A percentile compares a stretch with the other conserved stretches of the same genome.
Evolutionary conservation across 2,329 filamentous ascomycete genomes (phyloP).

Genomic region (Diplodia mutila): DNA sequence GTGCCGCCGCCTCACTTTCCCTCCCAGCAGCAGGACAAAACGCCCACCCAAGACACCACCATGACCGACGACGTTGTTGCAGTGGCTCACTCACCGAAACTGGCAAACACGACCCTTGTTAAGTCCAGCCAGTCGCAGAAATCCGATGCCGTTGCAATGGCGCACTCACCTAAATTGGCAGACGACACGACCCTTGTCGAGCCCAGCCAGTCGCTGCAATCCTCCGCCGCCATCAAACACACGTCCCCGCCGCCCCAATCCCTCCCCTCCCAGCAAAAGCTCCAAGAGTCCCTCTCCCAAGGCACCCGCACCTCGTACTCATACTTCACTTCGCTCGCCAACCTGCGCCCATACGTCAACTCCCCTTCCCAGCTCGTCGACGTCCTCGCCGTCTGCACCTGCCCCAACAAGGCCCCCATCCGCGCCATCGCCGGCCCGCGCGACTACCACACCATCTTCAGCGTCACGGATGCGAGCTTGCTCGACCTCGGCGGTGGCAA

Average conservation of each 20-base stretch:
- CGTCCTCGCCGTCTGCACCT: conserved; percentile 49
- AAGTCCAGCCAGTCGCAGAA: neutral
- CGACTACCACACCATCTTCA: conserved; percentile 49
- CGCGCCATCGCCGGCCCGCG: conserved; percentile 48
- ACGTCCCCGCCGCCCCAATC: neutral
- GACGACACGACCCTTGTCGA: neutral
- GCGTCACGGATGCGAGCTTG: conserved; percentile 45
- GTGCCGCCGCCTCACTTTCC: too few species aligned
- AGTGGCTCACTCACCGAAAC: neutral
- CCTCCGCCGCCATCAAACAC: neutral
- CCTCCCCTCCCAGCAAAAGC: neutral
- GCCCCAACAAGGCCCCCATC: conserved; percentile 37
- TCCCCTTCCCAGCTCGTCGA: conserved; percentile 47
- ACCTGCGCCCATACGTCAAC: conserved; percentile 47
- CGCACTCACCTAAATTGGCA: neutral
- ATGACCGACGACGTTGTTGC: neutral
- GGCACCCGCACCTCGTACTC: conserved; percentile 47
- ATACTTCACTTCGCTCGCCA: conserved; percentile 52
- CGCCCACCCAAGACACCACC: neutral
- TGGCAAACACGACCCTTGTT: neutral
- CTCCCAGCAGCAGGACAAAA: too few species aligned
- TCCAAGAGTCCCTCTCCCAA: conserved; percentile 26
- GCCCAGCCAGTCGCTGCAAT: neutral
- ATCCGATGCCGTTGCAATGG: neutral
- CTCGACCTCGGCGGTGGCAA: neutral